A percentile compares a stretch with the other conserved stretches of the same genome.
phyloP scores from a whole-genome alignment of 2,329 filamentous ascomycete species.

The Emergomyces orientalis region DNA sequence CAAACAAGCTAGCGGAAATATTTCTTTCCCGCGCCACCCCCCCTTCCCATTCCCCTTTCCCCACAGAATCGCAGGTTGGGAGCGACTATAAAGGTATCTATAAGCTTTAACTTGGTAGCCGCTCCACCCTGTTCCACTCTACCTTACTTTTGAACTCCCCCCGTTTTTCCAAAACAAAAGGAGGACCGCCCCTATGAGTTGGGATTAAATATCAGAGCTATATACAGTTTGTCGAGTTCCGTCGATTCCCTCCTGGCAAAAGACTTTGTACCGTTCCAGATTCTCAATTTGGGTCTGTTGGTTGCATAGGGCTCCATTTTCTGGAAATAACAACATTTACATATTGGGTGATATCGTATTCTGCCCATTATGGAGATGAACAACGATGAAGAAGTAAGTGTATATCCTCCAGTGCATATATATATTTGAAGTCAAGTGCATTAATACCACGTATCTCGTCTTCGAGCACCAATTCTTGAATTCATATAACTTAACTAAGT shows the following conservation, averaged over 20 bases:
- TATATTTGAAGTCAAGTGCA: background rate
- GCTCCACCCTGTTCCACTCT: background rate
- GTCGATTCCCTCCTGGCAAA: background rate
- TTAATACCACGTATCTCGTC: background rate
- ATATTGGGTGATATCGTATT: background rate
- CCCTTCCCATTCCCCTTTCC: background rate
- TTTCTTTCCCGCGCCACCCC: background rate
- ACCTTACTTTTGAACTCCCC: no score
- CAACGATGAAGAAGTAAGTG: conserved; percentile 34
- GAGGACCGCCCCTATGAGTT: background rate
- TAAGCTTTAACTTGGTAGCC: background rate
- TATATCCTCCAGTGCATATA: background rate
- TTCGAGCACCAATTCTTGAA: background rate
- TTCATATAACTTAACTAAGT: background rate
- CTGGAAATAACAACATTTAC: no score
- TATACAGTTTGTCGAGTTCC: background rate
- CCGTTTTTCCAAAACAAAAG: background rate
- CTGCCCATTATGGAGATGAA: conserved; percentile 41
- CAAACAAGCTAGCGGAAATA: background rate
- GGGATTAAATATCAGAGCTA: background rate
- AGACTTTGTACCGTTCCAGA: no score
- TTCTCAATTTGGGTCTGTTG: background rate
- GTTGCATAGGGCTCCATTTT: background rate
- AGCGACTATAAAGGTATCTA: background rate
- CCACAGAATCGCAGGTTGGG: background rate